A percentile compares a stretch with the other conserved stretches of the same genome.
Evolutionary conservation across 1,139 yeast species (phyloP).

Genomic region (Yamadazyma dushanensis): DNA sequence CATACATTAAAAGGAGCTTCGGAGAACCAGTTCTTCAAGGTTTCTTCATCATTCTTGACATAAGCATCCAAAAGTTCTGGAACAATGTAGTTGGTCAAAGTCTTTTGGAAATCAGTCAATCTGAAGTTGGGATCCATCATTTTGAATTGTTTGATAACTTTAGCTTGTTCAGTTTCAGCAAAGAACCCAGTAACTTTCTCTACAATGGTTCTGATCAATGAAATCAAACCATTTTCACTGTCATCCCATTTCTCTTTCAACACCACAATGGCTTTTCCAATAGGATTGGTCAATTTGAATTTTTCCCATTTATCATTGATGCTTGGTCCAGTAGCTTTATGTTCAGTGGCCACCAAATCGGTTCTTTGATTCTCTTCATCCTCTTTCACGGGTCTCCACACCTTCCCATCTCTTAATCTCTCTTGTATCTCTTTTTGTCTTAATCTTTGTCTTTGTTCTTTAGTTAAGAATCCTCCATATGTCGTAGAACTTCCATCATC

Average conservation of each 20-base stretch:
- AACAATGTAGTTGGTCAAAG: slow-evolving; percentile 86
- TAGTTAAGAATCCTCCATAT: slow-evolving; percentile 90
- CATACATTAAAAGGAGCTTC: slow-evolving; percentile 97
- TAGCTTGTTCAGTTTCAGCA: slow-evolving; percentile 95
- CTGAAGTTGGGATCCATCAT: slow-evolving; percentile 89
- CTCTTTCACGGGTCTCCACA: slow-evolving; percentile 67
- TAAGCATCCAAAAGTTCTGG: slow-evolving; percentile 97
- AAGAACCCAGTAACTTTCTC: slow-evolving; percentile 85
- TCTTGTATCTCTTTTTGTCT: slow-evolving; percentile 64
- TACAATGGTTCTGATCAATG: slow-evolving; percentile 74
- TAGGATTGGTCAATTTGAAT: slow-evolving; percentile 64
- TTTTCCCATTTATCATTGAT: slow-evolving; percentile 67
- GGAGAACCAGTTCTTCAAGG: slow-evolving; percentile 86
- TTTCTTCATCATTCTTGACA: slow-evolving; percentile 84
- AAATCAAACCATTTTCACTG: slow-evolving; percentile 88
- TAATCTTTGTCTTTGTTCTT: slow-evolving; percentile 76
- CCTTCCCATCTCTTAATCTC: slow-evolving; percentile 51
- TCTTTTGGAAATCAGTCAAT: slow-evolving; percentile 75
- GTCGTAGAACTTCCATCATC: slow-evolving; percentile 88
- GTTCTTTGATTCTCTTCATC: slow-evolving; percentile 73
- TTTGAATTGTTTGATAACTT: slow-evolving; percentile 81
- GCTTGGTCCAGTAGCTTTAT: slow-evolving; percentile 71
- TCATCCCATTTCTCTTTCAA: slow-evolving; percentile 85
- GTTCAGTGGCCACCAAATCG: slow-evolving; percentile 73
- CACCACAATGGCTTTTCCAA: slow-evolving; percentile 66